phyloP scores from a whole-genome alignment of 192 early-diverging fungal species.

The Linnemannia exigua region DNA sequence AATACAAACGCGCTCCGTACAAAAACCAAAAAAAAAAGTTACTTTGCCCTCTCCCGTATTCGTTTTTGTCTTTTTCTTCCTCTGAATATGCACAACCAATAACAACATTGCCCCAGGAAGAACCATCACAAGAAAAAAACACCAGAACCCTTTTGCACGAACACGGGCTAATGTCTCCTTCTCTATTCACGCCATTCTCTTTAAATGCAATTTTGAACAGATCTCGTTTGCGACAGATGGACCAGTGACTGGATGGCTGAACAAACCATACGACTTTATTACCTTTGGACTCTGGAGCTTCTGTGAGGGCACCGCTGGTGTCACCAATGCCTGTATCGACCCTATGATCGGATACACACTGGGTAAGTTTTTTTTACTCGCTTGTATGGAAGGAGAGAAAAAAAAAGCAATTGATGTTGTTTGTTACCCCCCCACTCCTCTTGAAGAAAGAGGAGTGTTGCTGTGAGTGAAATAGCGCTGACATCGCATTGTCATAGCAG shows the following conservation, averaged over 20 bases:
- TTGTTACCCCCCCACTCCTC: background rate
- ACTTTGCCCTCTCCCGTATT: background rate
- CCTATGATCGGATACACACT: slow-evolving; percentile 31
- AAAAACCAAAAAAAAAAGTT: background rate
- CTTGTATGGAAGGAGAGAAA: background rate
- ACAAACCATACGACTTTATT: slow-evolving; percentile 20
- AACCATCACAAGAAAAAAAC: no score
- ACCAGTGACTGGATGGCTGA: slow-evolving; percentile 34
- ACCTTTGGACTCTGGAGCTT: slow-evolving; percentile 47
- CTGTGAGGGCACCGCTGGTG: slow-evolving; percentile 32
- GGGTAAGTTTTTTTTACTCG: slow-evolving; percentile 16
- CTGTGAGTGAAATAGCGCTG: no score
- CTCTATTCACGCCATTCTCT: no score
- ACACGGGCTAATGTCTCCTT: no score
- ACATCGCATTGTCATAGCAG: no score
- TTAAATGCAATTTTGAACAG: background rate
- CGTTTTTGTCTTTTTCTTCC: background rate
- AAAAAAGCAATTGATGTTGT: background rate
- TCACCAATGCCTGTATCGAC: slow-evolving; percentile 24
- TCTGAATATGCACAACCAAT: no score
- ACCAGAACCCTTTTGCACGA: no score
- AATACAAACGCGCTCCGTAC: background rate
- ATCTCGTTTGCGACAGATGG: slow-evolving; percentile 26
- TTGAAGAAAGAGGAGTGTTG: no score
- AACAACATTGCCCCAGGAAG: no score